Conservation (phyloP, 306 rosid genomes). For the Glycyrrhiza uralensis region DNA sequence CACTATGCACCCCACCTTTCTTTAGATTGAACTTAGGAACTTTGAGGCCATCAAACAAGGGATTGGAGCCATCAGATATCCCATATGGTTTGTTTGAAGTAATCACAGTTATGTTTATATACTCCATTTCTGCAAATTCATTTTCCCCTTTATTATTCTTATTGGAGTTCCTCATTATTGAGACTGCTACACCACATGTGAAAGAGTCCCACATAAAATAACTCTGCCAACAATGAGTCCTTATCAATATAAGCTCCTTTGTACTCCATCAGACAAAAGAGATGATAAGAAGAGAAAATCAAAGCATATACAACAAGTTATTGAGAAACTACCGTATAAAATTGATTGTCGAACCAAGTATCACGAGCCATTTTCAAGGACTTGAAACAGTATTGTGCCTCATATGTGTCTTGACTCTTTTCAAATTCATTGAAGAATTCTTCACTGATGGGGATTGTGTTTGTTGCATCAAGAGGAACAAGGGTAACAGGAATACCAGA, state of each 20-base stretch:
- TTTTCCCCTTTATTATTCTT: constrained; percentile 43
- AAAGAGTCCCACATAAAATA: constrained; percentile 97
- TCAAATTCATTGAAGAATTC: constrained; percentile 68
- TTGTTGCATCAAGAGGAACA: constrained; percentile 89
- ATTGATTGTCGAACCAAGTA: constrained; percentile 61
- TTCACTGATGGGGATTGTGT: constrained; percentile 72
- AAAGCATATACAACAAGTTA: not conserved
- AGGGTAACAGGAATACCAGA: constrained; percentile 86
- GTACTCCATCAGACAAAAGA: constrained; percentile 2
- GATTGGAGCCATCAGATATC: constrained; percentile 73
- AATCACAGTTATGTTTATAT: constrained; percentile 73
- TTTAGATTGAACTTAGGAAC: constrained; percentile 62
- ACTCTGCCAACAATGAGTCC: constrained; percentile 51
- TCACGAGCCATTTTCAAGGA: constrained; percentile 84
- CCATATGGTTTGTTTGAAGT: constrained; percentile 91
- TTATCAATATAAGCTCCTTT: constrained; percentile 2
- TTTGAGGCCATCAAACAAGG: constrained; percentile 62
- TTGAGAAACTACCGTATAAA: constrained; percentile 54
- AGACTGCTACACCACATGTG: constrained; percentile 73
- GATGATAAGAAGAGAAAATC: not conserved
- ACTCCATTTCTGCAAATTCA: constrained; percentile 87
- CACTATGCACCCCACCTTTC: constrained; percentile 76
- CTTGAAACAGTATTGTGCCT: constrained; percentile 79
- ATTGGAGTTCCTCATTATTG: constrained; percentile 66
- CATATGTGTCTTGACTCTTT: constrained; percentile 59